phyloP scores from a whole-genome alignment of 2,329 filamentous ascomycete species.

The Aspergillus sp. region DNA sequence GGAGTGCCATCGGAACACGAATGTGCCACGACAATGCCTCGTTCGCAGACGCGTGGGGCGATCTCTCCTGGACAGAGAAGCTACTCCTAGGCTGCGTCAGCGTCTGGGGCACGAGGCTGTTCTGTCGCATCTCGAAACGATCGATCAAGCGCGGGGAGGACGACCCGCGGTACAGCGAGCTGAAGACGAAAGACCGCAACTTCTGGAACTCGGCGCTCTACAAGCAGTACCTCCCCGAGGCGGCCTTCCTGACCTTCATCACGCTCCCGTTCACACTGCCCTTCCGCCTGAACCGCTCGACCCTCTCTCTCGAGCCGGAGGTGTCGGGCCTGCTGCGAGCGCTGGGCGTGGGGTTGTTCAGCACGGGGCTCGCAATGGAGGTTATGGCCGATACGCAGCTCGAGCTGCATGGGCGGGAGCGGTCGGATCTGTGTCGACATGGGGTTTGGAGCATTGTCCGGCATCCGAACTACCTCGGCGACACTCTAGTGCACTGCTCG shows the following conservation, averaged over 20 bases:
- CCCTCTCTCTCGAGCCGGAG: conserved; percentile 24
- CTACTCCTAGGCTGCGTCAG: conserved; percentile 49
- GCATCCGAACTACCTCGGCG: conserved; percentile 56
- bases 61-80: conserved; percentile 46
- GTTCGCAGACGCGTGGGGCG: conserved; percentile 37
- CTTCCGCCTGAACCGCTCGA: conserved; percentile 30
- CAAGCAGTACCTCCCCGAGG: conserved; percentile 49
- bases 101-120: conserved; percentile 48
- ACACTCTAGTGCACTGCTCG: conserved; percentile 49
- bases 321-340: conserved; percentile 21
- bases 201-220: conserved; percentile 52
- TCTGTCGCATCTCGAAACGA: conserved; percentile 45
- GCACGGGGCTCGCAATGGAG: conserved; percentile 48
- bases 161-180: conserved; percentile 46
- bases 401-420: conserved; percentile 40
- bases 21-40: conserved; percentile 39
- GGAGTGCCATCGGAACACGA: conserved; percentile 47
- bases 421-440: conserved; percentile 39
- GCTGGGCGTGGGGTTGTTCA: conserved; percentile 47
- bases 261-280: conserved; percentile 49
- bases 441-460: conserved; percentile 54
- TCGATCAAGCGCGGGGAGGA: conserved; percentile 44
- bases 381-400: conserved; percentile 50
- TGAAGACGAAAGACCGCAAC: conserved; percentile 40
- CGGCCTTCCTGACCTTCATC: conserved; percentile 48